A percentile compares a stretch with the other conserved stretches of the same genome.
phyloP scores from a whole-genome alignment of 2,329 filamentous ascomycete genomes.

The Periconia sp. region DNA sequence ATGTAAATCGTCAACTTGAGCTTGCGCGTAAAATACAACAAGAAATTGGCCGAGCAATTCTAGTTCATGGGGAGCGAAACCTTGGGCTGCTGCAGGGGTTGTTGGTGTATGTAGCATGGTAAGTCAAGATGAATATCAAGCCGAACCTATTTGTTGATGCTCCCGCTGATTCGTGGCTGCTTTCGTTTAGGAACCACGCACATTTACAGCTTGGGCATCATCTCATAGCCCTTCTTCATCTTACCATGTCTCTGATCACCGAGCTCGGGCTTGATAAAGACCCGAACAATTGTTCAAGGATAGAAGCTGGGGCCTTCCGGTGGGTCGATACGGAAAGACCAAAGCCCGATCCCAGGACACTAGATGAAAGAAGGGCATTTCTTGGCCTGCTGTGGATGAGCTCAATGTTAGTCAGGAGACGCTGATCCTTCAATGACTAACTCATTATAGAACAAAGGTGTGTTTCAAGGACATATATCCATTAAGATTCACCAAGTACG shows the following conservation, averaged over 20 bases:
- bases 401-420: conserved; percentile 4
- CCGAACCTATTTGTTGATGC: too few species aligned
- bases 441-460: conserved; percentile 7
- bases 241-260: conserved; percentile 4
- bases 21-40: conserved; percentile 6
- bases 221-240: conserved; percentile 6
- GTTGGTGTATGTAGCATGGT: conserved; percentile 13
- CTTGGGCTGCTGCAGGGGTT: conserved; percentile 9
- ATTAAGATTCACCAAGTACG: conserved; percentile 8
- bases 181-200: conserved; percentile 10
- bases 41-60: conserved; percentile 7
- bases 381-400: conserved; percentile 11
- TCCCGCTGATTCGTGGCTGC: too few species aligned
- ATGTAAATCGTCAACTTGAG: conserved; percentile 3
- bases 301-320: conserved; percentile 5
- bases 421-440: background rate
- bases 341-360: background rate
- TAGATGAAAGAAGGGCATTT: conserved; percentile 10
- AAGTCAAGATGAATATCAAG: background rate
- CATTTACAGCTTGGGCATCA: conserved; percentile 9
- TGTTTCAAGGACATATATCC: conserved; percentile 11
- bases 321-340: background rate
- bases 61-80: conserved; percentile 8
- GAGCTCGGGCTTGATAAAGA: conserved; percentile 10
- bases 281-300: conserved; percentile 1